Evolutionary conservation across 352 stramenopile genomes (phyloP).

Genomic region (Ochromonadaceae sp.): DNA sequence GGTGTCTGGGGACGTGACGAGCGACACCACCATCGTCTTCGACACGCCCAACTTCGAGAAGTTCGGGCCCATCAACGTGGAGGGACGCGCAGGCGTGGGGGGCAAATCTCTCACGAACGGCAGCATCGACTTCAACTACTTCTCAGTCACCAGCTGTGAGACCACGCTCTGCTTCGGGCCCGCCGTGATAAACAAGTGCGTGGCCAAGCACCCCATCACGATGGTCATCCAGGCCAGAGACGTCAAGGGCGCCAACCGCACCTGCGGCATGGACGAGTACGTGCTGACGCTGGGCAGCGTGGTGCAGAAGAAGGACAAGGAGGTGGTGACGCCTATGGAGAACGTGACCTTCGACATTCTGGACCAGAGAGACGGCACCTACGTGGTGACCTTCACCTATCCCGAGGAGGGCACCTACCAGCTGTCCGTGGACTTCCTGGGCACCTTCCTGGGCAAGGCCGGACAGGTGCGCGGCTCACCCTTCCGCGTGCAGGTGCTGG

Average conservation of each 20-base stretch:
- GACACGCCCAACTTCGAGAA: conserved; percentile 82
- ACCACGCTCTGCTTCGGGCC: conserved; percentile 83
- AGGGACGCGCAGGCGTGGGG: conserved; percentile 66
- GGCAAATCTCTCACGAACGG: conserved; percentile 79
- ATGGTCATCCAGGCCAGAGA: conserved; percentile 68
- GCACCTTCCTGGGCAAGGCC: conserved; percentile 75
- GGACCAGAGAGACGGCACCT: conserved; percentile 82
- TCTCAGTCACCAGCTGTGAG: conserved; percentile 70
- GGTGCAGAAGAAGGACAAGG: conserved; percentile 35
- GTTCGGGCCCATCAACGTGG: conserved; percentile 56
- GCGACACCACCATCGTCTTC: conserved; percentile 60
- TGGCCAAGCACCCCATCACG: conserved; percentile 46
- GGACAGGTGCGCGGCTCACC: conserved; percentile 80
- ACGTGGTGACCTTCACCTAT: conserved; percentile 71
- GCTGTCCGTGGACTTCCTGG: conserved; percentile 69
- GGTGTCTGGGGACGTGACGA: conserved; percentile 61
- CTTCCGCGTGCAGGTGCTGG: conserved; percentile 39
- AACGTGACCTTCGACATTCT: conserved; percentile 16
- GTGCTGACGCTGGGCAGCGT: conserved; percentile 42
- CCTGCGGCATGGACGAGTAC: conserved; percentile 87
- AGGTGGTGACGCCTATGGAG: conserved; percentile 7
- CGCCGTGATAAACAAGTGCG: conserved; percentile 61
- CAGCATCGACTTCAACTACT: conserved; percentile 75
- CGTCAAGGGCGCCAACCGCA: conserved; percentile 33
- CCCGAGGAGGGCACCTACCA: conserved; percentile 56